Conservation (phyloP, 345 rosid species). For the Conringia planisiliqua region DNA sequence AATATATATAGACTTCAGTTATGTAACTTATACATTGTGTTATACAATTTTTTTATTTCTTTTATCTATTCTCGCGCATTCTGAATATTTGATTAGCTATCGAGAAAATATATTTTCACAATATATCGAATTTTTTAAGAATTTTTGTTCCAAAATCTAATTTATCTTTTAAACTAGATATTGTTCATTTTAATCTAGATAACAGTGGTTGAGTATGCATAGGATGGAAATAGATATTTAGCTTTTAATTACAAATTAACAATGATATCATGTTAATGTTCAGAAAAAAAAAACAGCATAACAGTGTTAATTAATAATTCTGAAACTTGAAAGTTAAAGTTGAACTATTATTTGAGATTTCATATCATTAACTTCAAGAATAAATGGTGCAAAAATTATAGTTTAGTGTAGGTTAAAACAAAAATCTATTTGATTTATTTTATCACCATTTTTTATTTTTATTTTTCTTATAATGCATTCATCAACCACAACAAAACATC, state of each 20-base stretch:
- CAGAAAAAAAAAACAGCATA: not conserved
- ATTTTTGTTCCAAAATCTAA: constrained; percentile 18
- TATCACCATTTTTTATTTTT: not conserved
- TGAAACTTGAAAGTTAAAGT: not conserved
- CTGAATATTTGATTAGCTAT: not conserved
- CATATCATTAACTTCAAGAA: not conserved
- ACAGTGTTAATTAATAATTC: not conserved
- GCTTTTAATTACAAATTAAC: not conserved
- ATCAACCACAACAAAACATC: not conserved
- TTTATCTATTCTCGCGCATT: constrained; percentile 1
- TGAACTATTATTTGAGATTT: not conserved
- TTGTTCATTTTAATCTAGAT: not conserved
- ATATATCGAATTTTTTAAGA: not conserved
- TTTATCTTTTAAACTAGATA: not conserved
- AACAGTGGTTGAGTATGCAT: not conserved
- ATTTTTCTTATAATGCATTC: not conserved
- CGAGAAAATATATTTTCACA: not conserved
- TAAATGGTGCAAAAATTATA: not conserved
- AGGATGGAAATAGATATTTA: not conserved
- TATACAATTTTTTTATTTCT: not conserved
- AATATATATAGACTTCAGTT: constrained; percentile 23
- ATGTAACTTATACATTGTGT: constrained; percentile 16
- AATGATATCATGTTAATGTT: not conserved
- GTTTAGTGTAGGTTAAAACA: not conserved
- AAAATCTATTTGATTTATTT: too few species aligned